Evolutionary conservation across 768 basidiomycete species (phyloP), one percentile per base, ranked within the genome.

Genomic region (Pleurotus ostreatus): DNA sequence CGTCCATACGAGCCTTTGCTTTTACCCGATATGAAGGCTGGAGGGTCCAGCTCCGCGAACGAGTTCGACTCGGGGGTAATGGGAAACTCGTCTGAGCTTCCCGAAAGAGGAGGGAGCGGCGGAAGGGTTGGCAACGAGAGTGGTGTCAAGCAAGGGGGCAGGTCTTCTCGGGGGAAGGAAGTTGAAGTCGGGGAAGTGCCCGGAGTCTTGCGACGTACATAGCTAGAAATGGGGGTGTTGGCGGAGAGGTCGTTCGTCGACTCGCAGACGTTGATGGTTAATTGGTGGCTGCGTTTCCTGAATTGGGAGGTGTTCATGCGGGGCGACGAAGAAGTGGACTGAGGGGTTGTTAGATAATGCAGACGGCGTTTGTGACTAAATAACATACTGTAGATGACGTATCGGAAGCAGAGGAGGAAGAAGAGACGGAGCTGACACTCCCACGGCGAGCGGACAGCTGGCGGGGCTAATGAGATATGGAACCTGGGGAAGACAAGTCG

Each of bases 131-230:
- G 89, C 55, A 91, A 75, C 49, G 76, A 74, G 67, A 88, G 78
- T 12, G 84, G 83, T 62, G 75, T 74, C 43, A 74, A 73, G 23
- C 71, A 68, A 12, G 74, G 66, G 22, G 72, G 69, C 58, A 75
- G 74, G 65, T 70, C 68, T 60, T 70, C 69, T 49, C 70, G 78
- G 54, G 79, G 74, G 66, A 88, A 89, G 9, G 80, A 80, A 11
- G 86, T 81, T 1, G 84, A 82, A 13, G 82, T 84, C 0, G 89
- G 88, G 9, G 89, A 89, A 39, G 81, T 77, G 57, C 84, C 83
- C 25, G 89, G 89, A 1, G 88, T 89, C 71, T 84, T 88, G 59
- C 89, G 84, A 60, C 90, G 88, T 43, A 88, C 85, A 57, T 87
- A 92, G 39, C 81, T 79, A 23, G 90, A 92, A 55, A 92, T 92